Evolutionary conservation across 2,329 filamentous ascomycete species (phyloP).

Genomic region (Penicillium sp.): DNA sequence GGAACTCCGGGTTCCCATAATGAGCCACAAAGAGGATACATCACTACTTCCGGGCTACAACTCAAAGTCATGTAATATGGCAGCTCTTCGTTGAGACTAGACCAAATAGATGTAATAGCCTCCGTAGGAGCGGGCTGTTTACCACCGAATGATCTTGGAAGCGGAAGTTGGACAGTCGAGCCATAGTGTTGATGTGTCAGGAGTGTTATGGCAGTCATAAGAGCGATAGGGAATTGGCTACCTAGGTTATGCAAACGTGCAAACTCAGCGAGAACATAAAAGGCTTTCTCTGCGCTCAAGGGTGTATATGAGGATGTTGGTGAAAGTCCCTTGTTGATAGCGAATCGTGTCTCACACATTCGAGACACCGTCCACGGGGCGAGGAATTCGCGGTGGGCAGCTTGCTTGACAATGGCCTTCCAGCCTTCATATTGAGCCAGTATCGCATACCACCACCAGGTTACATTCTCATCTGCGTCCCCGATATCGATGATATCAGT

Average conservation of each 20-base stretch:
- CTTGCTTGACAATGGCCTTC: conserved; percentile 11
- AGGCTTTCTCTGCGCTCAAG: conserved; percentile 7
- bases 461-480: conserved; percentile 7
- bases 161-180: conserved; percentile 9
- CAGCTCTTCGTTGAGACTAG: background rate
- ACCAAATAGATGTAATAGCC: background rate
- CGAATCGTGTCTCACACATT: conserved; percentile 1
- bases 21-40: conserved; percentile 12
- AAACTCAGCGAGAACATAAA: conserved; percentile 13
- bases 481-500: conserved; percentile 7
- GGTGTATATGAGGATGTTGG: background rate
- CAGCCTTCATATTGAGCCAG: conserved; percentile 15
- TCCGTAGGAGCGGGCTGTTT: background rate
- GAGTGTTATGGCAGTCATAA: conserved; percentile 13
- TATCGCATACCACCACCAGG: conserved; percentile 19
- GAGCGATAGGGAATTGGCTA: conserved; percentile 15
- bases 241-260: conserved; percentile 8
- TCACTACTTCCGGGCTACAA: conserved; percentile 13
- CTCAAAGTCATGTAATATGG: conserved; percentile 18
- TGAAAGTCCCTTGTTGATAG: background rate
- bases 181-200: conserved; percentile 11
- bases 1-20: conserved; percentile 17
- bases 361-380: conserved; percentile 13
- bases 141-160: background rate
- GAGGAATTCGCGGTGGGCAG: background rate